Evolutionary conservation across 176 grass and related monocot genomes (phyloP).

Genomic region (Oryza nivara): DNA sequence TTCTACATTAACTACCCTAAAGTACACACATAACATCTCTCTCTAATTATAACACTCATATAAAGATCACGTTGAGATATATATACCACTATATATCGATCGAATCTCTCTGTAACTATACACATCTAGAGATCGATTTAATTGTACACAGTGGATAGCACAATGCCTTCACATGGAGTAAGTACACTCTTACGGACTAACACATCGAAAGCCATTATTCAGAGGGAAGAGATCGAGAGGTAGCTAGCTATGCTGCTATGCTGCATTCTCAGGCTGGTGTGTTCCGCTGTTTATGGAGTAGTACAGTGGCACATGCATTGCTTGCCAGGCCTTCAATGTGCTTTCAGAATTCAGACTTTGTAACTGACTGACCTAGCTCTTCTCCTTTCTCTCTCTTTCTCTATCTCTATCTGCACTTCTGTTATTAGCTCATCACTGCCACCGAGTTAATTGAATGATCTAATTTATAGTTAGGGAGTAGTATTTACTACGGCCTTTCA

Average conservation of each 20-base stretch:
- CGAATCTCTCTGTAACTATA: neutral
- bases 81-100: too few relatives aligned
- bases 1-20: neutral
- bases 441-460: neutral
- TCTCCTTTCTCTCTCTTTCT: neutral
- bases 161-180: neutral
- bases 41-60: neutral
- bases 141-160: neutral
- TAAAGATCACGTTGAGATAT: neutral
- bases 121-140: neutral
- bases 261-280: neutral
- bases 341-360: slow-evolving; percentile 4
- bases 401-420: neutral
- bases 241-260: neutral
- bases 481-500: neutral
- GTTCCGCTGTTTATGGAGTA: slow-evolving; percentile 3
- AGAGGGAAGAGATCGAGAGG: neutral
- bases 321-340: slow-evolving; percentile 39
- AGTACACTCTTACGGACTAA: neutral
- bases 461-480: neutral
- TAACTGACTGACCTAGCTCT: neutral
- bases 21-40: neutral
- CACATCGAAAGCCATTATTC: neutral
- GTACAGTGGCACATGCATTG: slow-evolving; percentile 36
- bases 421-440: neutral